These are phyloP conservation scores for Nyctanthes arbortristis DNA, from an alignment of 257 asterid species.

Conservation along the genomic window DNA sequence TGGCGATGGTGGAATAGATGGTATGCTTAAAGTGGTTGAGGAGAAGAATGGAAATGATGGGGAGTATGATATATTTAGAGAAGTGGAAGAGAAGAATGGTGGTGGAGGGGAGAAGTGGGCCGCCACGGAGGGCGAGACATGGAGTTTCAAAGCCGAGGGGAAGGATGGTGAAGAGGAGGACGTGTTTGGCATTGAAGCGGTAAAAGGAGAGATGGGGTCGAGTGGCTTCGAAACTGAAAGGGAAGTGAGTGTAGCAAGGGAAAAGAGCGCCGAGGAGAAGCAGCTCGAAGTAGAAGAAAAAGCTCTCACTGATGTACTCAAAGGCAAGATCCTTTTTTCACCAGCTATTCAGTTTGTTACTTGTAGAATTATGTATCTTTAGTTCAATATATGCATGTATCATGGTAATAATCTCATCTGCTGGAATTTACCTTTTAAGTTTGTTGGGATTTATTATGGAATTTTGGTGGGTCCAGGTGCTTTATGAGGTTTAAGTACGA, in stretches of 20 bases:
- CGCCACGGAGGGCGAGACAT: constrained; percentile 39
- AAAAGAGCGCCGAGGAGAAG: constrained; percentile 40
- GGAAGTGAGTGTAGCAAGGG: constrained; percentile 19
- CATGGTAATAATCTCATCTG: background rate
- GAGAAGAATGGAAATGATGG: constrained; percentile 21
- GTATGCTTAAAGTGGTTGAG: constrained; percentile 15
- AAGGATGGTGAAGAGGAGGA: constrained; percentile 46
- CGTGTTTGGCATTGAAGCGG: constrained; percentile 48
- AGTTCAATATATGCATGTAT: background rate
- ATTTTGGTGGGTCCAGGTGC: background rate
- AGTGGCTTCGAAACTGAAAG: constrained; percentile 28
- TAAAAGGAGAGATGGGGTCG: constrained; percentile 23
- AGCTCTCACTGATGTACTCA: constrained; percentile 50
- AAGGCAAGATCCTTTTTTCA: constrained; percentile 42
- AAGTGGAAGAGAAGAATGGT: constrained; percentile 16
- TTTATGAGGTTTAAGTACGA: background rate
- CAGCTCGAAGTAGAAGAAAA: constrained; percentile 64
- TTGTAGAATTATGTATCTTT: too few relatives aligned
- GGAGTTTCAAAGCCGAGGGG: constrained; percentile 50
- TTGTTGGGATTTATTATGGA: background rate
- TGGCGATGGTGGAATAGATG: constrained; percentile 21
- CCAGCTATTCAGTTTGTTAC: background rate
- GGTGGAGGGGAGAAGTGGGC: constrained; percentile 35
- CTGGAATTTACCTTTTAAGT: background rate
- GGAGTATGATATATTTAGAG: constrained; percentile 28